Conservation (phyloP, 1,284 basidiomycete species). For the Phellinidium pouzarii region DNA sequence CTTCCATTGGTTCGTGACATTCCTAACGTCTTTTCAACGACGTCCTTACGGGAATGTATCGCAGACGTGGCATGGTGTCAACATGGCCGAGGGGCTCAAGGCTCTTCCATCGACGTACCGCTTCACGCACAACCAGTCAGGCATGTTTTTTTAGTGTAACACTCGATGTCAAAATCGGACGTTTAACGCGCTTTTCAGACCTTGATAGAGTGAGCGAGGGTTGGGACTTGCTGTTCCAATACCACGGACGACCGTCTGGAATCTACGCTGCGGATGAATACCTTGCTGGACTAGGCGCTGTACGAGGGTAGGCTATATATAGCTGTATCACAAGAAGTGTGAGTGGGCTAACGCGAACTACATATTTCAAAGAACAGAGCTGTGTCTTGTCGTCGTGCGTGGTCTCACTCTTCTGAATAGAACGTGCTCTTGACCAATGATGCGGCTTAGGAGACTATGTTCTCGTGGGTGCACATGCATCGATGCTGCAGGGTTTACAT, state of each 20-base stretch:
- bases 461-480: constrained; percentile 36
- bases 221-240: constrained; percentile 54
- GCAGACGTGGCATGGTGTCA: constrained; percentile 48
- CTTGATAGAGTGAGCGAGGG: constrained; percentile 45
- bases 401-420: neutral
- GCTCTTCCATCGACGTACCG: constrained; percentile 48
- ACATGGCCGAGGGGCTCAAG: constrained; percentile 54
- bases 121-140: constrained; percentile 51
- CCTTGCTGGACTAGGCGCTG: constrained; percentile 46
- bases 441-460: constrained; percentile 47
- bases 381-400: constrained; percentile 52
- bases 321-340: neutral
- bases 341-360: neutral
- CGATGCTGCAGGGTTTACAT: neutral
- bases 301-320: constrained; percentile 38
- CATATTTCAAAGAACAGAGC: constrained; percentile 35
- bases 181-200: constrained; percentile 28
- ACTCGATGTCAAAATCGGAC: neutral
- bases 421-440: neutral
- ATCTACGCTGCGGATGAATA: constrained; percentile 56
- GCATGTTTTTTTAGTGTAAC: constrained; percentile 25
- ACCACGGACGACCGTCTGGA: constrained; percentile 53
- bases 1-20: neutral
- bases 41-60: neutral
- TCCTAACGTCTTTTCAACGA: neutral